phyloP scores from a whole-genome alignment of 257 asterid species.

The Fraxinus pennsylvanica region DNA sequence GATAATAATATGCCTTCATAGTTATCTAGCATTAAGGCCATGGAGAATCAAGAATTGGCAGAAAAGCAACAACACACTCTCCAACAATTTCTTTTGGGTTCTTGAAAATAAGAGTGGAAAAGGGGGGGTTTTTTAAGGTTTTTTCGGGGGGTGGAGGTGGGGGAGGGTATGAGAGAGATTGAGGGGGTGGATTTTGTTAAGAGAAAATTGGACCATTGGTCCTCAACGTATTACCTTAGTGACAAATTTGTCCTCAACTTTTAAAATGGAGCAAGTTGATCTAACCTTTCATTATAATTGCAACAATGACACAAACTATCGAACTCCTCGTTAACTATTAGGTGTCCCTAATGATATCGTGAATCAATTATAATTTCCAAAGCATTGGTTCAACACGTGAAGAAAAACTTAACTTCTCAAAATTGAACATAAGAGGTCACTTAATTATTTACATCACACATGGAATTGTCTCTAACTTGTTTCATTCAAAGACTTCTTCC shows the following conservation, averaged over 20 bases:
- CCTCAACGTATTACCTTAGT: neutral
- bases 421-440: neutral
- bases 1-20: constrained; percentile 68
- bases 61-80: neutral
- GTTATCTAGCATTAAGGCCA: constrained; percentile 79
- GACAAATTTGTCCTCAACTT: neutral
- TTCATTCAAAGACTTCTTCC: too few species aligned
- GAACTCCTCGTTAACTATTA: too few species aligned
- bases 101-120: neutral
- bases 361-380: too few species aligned
- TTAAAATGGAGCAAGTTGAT: neutral
- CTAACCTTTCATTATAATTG: too few species aligned
- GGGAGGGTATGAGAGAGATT: neutral
- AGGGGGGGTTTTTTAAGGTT: neutral
- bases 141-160: neutral
- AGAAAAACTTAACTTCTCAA: too few species aligned
- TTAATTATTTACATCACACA: too few species aligned
- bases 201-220: neutral
- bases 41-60: constrained; percentile 2
- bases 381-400: too few species aligned
- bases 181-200: neutral
- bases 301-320: too few species aligned
- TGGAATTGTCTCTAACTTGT: too few species aligned
- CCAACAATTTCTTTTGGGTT: neutral
- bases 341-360: too few species aligned